Percentiles rank a stretch among this genome's conserved stretches.
phyloP scores from a whole-genome alignment of 345 rosid genomes.

The Eucalyptus polyanthemos region DNA sequence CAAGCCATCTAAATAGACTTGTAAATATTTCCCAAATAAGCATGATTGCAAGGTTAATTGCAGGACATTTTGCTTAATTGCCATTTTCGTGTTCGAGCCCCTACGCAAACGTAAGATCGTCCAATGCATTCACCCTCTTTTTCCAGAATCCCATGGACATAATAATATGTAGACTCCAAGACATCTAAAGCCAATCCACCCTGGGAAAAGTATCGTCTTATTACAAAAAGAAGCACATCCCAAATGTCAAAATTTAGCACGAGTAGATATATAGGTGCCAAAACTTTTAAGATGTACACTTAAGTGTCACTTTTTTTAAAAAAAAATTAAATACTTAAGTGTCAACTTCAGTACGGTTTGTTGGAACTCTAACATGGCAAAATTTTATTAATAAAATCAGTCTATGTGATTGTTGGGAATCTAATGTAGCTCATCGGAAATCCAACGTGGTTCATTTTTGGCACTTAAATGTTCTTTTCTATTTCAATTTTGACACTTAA shows the following conservation, averaged over 20 bases:
- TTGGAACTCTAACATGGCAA: too few relatives aligned
- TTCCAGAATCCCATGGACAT: not conserved
- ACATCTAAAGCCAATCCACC: not conserved
- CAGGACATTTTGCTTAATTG: not conserved
- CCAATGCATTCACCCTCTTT: not conserved
- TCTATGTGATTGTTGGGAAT: too few relatives aligned
- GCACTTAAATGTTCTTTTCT: too few relatives aligned
- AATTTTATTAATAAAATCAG: too few relatives aligned
- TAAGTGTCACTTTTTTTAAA: too few relatives aligned
- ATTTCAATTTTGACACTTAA: too few relatives aligned
- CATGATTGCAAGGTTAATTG: not conserved
- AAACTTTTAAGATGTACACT: too few relatives aligned
- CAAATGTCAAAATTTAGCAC: too few relatives aligned
- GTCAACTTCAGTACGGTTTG: too few relatives aligned
- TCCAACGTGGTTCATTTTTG: accelerated
- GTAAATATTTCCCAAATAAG: not conserved
- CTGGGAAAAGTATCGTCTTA: accelerated
- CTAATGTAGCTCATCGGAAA: accelerated
- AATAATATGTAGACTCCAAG: not conserved
- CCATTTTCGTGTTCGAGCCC: not conserved
- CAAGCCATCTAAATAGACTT: not conserved
- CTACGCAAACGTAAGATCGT: not conserved
- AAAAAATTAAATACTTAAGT: too few relatives aligned
- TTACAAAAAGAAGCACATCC: too few relatives aligned
- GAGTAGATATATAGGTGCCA: accelerated